Evolutionary conservation across 345 rosid species (phyloP), one percentile per base, ranked within the genome.

Genomic region (Kandelia obovata): DNA sequence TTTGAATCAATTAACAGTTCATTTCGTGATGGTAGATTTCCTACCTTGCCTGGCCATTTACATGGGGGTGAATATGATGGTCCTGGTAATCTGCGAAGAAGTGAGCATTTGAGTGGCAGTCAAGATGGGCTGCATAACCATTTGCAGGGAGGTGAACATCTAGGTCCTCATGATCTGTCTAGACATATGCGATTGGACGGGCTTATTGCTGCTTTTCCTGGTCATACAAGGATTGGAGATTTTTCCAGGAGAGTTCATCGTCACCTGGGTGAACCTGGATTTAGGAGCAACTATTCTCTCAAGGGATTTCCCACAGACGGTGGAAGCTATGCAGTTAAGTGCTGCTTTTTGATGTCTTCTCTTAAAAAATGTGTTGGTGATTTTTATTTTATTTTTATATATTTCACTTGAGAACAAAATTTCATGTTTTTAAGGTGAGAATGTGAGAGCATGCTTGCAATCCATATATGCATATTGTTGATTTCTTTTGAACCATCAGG

Each of bases 251-350:
- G 82, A 11, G 81, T 81, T 53, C 79, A 62, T 60, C 77, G 74
- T 17, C 82, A 73, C 31, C 81, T 74, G 79, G 89, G 88, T 64
- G 92, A 86, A 66, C 84, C 87, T 32, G 90, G 92, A 66, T 86
- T 80, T 64, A 82, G 90, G 57, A 85, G 90, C 77, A 81, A 67
- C 81, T 81, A 75, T 77, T 70, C 88, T 11, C 71, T 59, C 55
- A 83, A 77, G 64, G 79, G 79, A 64, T 76, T 73, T 75, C 78
- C 80, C 59, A 70, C 55, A 67, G 83, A 81, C 80, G 84, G 80
- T 67, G 87, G 86, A 62, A 61, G 59, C 55, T 79, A 64, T 81
- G 59, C 81, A 76, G 90, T 88, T 88, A 71, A 86, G 91, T 83
- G 55, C 55, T 34, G 5, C 20, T 67, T 66, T 53, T 27, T 34